Evolutionary conservation across 148 eudicot species (phyloP), one percentile per base, ranked within the genome.

Genomic region (Talinum fruticosum): DNA sequence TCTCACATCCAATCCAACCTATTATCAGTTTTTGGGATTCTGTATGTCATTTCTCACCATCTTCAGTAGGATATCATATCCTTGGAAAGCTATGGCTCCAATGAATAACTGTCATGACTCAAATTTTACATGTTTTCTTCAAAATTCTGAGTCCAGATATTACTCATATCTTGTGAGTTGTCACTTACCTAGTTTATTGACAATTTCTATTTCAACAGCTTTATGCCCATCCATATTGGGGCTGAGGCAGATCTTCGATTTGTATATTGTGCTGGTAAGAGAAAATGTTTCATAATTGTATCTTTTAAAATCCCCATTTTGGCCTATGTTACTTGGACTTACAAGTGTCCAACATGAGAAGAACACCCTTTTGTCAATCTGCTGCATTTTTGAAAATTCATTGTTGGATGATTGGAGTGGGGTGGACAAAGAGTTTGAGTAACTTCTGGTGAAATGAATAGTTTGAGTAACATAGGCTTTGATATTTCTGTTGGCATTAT

Each of bases 211-310:
- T 35, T 84, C 30, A 30, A 69, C 87, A 95, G 99, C 81, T 95
- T 91, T 83, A 91, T 90, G 89, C 99, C 99, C 70, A 91, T 87
- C 71, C 94, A 89, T 82, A 85, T 86, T 67, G 94, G 96, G 69
- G 99, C 92, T 41, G 99, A 95, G 87, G 86, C 93, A 71, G 97
- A 95, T 88, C 94, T 95, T 57, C 85, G 98, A 26, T 95, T 95
- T 77, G 86, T 92, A 65, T 95, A 79, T 83, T 95, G 98, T 89
- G 98, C 98, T 61, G 91, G 98, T 95, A 88, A 82, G 87, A 35
- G 28, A 49, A 53, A 57, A 64, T n/a, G 23, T 71, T 82, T 26
- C 23, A 30, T 14, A 30, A n/a, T 74, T 28, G 5, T 62, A 62
- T 16, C 5, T 16, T 12, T 7, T n/a, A 62, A 28, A 62, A 8